Evolutionary conservation across 1,284 basidiomycete species (phyloP), one percentile per base, ranked within the genome.

Genomic region (Cystobasidium slooffiae): DNA sequence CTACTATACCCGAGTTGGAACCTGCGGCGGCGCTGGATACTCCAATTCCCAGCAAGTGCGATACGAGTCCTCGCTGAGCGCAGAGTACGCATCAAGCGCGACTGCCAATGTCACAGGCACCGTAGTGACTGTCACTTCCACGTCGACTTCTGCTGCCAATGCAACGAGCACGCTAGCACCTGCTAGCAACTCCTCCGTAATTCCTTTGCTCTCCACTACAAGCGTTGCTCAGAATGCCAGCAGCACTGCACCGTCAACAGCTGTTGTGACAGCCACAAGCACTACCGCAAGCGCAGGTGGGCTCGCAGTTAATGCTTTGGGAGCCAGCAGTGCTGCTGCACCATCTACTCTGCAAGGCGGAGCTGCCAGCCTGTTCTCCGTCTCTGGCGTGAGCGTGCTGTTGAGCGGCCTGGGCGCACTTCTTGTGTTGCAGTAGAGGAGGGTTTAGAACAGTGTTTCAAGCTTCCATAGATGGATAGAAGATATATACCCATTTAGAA

Each of bases 1-100:
- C 55, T 80, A 80, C 75, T 79, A 77, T 75, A 72, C 75, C 10
- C 72, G 69, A 7, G 64, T 75, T 10, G 63, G 67, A 24, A 44
- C 18, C n/a, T 76, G 75, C 51, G 72, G 75, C 8, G 59, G 31
- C 5, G 14, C 16, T 14, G 39, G 51, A 1, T 66, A 52, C 39
- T 53, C 47, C 8, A 47, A 20, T 41, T 53, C 22, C 6, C 24
- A 47, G 31, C 64, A 66, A 14, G 49, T 43, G 1, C 22, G 20
- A 16, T 66, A 52, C 20, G 49, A 51, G 37, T 51, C 64, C 6
- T 51, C 64, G 20, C 41, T 46, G 52, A 41, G 22, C 8, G 16
- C 12, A 31, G 41, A 2, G 6, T 22, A 37, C 63, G 51, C 39
- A 41, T 16, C 64, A 31, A 31, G 31, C 20, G 39, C 39, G 22